Conservation (phyloP, 78 protist species). For the Monosiga brevicollis region DNA sequence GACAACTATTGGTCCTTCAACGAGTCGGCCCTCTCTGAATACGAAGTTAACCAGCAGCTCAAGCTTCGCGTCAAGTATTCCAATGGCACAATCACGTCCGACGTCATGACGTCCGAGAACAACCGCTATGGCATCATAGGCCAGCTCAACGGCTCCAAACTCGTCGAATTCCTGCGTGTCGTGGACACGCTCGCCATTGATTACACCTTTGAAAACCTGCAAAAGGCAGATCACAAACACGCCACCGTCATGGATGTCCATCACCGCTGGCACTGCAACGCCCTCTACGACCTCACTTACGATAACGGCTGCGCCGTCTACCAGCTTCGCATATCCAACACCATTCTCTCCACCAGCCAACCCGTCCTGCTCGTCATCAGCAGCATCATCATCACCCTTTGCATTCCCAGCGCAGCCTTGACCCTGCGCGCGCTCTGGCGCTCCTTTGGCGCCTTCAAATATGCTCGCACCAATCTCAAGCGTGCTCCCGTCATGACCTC, state of each 20-base stretch:
- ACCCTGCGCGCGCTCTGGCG: conserved; percentile 1
- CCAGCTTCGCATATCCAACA: neutral
- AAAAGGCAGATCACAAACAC: neutral
- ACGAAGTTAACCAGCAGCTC: neutral
- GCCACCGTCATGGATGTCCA: neutral
- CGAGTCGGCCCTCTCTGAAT: neutral
- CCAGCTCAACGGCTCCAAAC: neutral
- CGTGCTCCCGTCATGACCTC: neutral
- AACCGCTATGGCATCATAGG: too few relatives aligned
- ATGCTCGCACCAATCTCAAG: neutral
- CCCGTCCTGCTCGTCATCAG: neutral
- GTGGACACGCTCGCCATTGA: neutral
- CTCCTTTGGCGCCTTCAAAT: neutral
- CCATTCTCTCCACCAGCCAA: neutral
- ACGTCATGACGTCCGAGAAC: neutral
- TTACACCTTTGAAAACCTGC: neutral
- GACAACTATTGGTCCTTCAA: neutral
- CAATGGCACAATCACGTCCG: neutral
- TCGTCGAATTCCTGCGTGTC: neutral
- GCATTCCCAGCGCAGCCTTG: neutral
- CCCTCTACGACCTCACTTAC: neutral
- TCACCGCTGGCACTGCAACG: neutral
- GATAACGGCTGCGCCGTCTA: neutral
- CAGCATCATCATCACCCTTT: neutral
- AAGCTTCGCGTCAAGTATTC: neutral